Conservation (phyloP, 2,329 filamentous ascomycete genomes). For the Dactylellina cionopaga region DNA sequence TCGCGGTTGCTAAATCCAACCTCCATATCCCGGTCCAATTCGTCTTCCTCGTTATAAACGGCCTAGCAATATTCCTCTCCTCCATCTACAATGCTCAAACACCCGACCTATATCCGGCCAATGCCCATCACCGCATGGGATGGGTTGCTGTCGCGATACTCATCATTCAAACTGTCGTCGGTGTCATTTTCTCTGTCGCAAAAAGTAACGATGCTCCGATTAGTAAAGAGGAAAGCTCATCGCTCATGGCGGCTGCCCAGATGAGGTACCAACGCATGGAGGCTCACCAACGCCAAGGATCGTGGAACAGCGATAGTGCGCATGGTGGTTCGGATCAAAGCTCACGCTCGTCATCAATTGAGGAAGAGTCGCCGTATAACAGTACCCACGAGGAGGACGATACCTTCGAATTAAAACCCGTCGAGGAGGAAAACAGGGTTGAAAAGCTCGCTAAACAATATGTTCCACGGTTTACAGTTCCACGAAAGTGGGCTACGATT, state of each 20-base stretch:
- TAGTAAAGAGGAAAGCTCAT: conserved; percentile 65
- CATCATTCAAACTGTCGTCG: conserved; percentile 75
- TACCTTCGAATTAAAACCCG: conserved; percentile 25
- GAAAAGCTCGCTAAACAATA: conserved; percentile 44
- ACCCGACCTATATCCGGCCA: conserved; percentile 85
- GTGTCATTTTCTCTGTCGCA: conserved; percentile 67
- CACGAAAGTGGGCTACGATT: conserved; percentile 29
- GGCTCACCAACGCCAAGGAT: conserved; percentile 27
- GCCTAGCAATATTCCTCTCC: conserved; percentile 71
- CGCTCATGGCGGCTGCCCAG: conserved; percentile 69
- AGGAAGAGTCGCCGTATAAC: conserved; percentile 32
- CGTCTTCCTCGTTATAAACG: conserved; percentile 72
- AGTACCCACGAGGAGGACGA: conserved; percentile 37
- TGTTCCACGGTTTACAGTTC: conserved; percentile 39
- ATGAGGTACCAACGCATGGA: conserved; percentile 46
- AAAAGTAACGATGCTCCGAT: conserved; percentile 59
- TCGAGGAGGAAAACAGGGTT: conserved; percentile 29
- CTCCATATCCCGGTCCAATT: conserved; percentile 77
- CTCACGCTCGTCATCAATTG: conserved; percentile 42
- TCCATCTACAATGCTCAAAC: conserved; percentile 81
- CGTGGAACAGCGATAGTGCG: conserved; percentile 50
- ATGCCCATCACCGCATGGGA: conserved; percentile 86
- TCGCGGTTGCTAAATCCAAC: conserved; percentile 82
- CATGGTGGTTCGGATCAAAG: conserved; percentile 48
- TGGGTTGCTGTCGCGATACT: conserved; percentile 83